phyloP scores from a whole-genome alignment of 192 early-diverging fungal genomes.

The Funneliformis geosporum region DNA sequence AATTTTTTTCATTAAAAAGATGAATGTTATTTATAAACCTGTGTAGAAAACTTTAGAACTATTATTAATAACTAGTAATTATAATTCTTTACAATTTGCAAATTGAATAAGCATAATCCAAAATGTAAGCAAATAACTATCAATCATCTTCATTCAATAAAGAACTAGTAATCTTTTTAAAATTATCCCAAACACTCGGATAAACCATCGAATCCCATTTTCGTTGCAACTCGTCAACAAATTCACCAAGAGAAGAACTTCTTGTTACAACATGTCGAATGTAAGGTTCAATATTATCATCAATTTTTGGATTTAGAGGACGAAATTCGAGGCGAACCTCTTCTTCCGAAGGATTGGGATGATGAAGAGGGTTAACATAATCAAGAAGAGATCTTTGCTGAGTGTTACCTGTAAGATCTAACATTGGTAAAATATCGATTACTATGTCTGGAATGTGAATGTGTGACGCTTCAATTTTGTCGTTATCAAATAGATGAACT shows the following conservation, averaged over 20 bases:
- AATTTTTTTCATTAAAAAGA: background rate
- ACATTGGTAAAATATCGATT: constrained; percentile 20
- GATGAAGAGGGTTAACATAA: constrained; percentile 17
- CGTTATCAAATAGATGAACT: constrained; percentile 11
- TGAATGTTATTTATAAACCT: background rate
- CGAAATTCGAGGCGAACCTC: constrained; percentile 26
- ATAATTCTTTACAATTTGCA: background rate
- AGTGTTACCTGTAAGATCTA: background rate
- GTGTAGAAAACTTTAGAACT: background rate
- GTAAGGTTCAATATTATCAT: constrained; percentile 23
- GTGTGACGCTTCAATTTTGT: constrained; percentile 22
- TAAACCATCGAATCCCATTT: constrained; percentile 19
- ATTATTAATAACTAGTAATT: background rate
- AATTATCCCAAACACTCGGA: constrained; percentile 27
- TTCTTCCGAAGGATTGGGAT: constrained; percentile 15
- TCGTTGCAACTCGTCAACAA: background rate
- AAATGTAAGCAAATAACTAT: background rate
- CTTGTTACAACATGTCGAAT: constrained; percentile 14
- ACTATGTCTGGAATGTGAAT: constrained; percentile 24
- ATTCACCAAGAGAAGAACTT: constrained; percentile 4
- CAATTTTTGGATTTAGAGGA: background rate
- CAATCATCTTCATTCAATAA: background rate
- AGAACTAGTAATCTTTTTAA: constrained; percentile 13
- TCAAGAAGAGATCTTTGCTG: constrained; percentile 9
- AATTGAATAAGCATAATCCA: background rate